Evolutionary conservation across 495 filamentous ascomycete genomes (phyloP).

Genomic region (Annulohypoxylon nitens): DNA sequence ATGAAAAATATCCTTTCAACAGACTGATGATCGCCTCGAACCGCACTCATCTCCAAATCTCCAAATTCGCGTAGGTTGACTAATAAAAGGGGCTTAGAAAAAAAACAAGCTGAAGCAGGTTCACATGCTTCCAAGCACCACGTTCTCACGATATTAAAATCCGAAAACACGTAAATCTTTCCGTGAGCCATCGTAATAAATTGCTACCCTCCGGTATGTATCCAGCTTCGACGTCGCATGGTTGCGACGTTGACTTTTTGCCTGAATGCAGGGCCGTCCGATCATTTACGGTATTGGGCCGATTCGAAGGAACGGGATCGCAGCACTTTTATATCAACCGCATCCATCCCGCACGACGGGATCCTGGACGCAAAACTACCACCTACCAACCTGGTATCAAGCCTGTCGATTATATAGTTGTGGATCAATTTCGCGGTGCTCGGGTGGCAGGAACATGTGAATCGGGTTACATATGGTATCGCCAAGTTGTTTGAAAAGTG

Average conservation of each 20-base stretch:
- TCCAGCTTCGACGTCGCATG: slow-evolving; percentile 18
- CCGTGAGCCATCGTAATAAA: slow-evolving; percentile 9
- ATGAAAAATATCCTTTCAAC: background rate
- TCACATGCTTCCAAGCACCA: slow-evolving; percentile 13
- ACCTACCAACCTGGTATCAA: background rate
- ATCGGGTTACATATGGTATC: slow-evolving; percentile 9
- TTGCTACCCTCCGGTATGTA: slow-evolving; percentile 12
- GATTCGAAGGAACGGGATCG: slow-evolving; percentile 14
- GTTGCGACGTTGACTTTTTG: slow-evolving; percentile 34
- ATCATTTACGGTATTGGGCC: slow-evolving; percentile 42
- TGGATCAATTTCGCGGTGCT: slow-evolving; percentile 7
- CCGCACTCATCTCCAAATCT: slow-evolving; percentile 9
- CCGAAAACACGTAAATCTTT: slow-evolving; percentile 17
- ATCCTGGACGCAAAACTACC: slow-evolving; percentile 4
- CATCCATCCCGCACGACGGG: slow-evolving; percentile 9
- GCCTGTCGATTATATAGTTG: background rate
- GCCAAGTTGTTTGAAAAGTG: slow-evolving; percentile 27
- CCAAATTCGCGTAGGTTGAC: background rate
- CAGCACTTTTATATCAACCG: slow-evolving; percentile 17
- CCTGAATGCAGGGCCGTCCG: slow-evolving; percentile 35
- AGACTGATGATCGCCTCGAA: background rate
- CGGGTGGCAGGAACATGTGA: background rate
- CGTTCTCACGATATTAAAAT: slow-evolving; percentile 27
- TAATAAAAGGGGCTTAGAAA: slow-evolving; percentile 20
- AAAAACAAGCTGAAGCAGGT: background rate